Conservation (phyloP, 192 early-diverging fungal species). For the Cetraspora pellucida region DNA sequence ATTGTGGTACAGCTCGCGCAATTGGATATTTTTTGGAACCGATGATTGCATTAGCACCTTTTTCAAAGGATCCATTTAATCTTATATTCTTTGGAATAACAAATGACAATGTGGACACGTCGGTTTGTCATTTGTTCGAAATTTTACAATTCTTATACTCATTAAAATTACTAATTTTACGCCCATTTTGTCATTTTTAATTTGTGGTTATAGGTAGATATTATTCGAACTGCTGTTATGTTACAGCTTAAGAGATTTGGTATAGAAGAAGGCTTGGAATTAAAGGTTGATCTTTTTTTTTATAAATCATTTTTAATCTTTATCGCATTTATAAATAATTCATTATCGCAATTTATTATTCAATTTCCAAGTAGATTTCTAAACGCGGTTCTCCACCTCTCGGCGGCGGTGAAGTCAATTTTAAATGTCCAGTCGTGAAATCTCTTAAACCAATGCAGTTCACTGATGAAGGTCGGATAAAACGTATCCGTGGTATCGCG, state of each 20-base stretch:
- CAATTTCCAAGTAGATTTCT: constrained; percentile 58
- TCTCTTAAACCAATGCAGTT: constrained; percentile 79
- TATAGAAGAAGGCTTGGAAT: constrained; percentile 78
- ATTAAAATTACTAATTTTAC: background rate
- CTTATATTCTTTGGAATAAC: constrained; percentile 91
- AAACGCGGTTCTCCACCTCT: constrained; percentile 87
- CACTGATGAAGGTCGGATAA: constrained; percentile 82
- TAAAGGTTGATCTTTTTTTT: constrained; percentile 57
- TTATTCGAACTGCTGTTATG: constrained; percentile 85
- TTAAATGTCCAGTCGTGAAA: constrained; percentile 83
- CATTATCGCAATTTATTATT: background rate
- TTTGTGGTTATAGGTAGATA: constrained; percentile 67
- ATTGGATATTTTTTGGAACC: constrained; percentile 96
- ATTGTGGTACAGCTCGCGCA: constrained; percentile 82
- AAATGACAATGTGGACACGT: constrained; percentile 88
- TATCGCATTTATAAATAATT: background rate
- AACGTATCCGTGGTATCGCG: constrained; percentile 93
- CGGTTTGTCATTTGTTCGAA: constrained; percentile 53
- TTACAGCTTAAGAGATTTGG: constrained; percentile 86
- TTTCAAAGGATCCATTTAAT: constrained; percentile 83
- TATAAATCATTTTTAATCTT: background rate
- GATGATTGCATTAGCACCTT: constrained; percentile 88
- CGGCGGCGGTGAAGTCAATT: constrained; percentile 90
- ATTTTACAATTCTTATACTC: background rate
- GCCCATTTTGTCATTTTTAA: background rate